These are phyloP conservation scores for Hygrophoropsis aurantiaca DNA, from an alignment of 768 basidiomycete species.

Conservation along the genomic window DNA sequence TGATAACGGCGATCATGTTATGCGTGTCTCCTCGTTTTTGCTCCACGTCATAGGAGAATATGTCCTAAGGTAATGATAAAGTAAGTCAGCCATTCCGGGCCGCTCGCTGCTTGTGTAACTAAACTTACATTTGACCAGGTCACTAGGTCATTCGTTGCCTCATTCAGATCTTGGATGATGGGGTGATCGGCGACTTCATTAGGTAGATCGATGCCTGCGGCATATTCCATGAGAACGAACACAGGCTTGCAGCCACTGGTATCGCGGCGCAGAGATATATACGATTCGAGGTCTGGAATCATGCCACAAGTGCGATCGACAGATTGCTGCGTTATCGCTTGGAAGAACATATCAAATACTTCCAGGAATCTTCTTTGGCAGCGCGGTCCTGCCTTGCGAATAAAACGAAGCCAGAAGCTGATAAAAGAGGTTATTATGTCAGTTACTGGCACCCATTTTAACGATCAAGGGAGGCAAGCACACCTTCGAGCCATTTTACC, in stretches of 20 bases:
- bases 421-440: neutral
- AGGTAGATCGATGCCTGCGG: constrained; percentile 41
- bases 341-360: constrained; percentile 32
- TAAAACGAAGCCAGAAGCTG: neutral
- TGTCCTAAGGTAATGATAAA: constrained; percentile 29
- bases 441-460: neutral
- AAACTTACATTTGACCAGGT: constrained; percentile 35
- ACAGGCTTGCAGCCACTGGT: constrained; percentile 45
- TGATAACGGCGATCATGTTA: constrained; percentile 44
- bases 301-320: constrained; percentile 26
- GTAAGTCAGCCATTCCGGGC: neutral
- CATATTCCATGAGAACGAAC: constrained; percentile 47
- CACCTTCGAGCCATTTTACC: constrained; percentile 70
- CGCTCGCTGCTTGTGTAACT: neutral
- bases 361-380: constrained; percentile 28
- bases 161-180: constrained; percentile 34
- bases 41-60: constrained; percentile 41
- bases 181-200: constrained; percentile 47
- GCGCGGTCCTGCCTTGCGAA: neutral
- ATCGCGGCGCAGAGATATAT: constrained; percentile 44
- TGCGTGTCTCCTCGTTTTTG: constrained; percentile 40
- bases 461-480: constrained; percentile 27
- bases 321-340: constrained; percentile 33
- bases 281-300: constrained; percentile 41
- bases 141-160: constrained; percentile 43